A percentile compares a stretch with the other conserved stretches of the same genome.
Evolutionary conservation across 768 basidiomycete genomes (phyloP).

Genomic region (Exidia glandulosa): DNA sequence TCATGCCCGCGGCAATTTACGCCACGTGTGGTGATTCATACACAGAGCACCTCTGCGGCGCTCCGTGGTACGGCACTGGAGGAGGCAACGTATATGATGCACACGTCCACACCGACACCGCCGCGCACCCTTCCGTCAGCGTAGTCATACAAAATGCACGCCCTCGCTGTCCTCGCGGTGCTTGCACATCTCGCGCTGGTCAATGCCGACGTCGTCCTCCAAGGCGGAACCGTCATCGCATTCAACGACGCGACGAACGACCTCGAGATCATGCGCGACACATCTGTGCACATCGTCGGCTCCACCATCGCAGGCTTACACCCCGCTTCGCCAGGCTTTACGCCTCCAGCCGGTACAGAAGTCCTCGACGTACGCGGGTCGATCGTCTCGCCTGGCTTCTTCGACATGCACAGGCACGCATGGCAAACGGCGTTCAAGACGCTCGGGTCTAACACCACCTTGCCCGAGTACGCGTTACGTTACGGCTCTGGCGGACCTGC

Average conservation of each 20-base stretch:
- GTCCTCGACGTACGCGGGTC: slow-evolving; percentile 18
- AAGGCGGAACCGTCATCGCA: not conserved
- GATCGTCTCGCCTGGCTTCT: slow-evolving; percentile 21
- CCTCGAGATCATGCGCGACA: not conserved
- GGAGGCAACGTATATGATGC: no score
- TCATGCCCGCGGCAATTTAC: no score
- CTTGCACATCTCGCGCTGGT: no score
- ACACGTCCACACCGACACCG: no score
- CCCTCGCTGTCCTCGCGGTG: no score
- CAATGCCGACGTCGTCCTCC: not conserved
- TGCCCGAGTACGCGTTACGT: not conserved
- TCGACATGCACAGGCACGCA: slow-evolving; percentile 18
- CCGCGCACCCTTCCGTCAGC: no score
- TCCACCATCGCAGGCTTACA: slow-evolving; percentile 15
- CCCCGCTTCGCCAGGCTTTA: slow-evolving; percentile 9
- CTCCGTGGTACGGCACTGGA: no score
- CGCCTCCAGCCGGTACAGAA: slow-evolving; percentile 6
- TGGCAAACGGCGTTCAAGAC: not conserved
- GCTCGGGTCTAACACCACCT: not conserved
- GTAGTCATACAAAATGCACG: no score
- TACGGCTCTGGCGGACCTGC: not conserved
- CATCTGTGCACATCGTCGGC: slow-evolving; percentile 17
- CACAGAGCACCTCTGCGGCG: no score
- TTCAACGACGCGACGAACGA: not conserved
- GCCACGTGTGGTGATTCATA: no score